Conservation (phyloP, 345 rosid species). For the Rhodamnia rubescens region DNA sequence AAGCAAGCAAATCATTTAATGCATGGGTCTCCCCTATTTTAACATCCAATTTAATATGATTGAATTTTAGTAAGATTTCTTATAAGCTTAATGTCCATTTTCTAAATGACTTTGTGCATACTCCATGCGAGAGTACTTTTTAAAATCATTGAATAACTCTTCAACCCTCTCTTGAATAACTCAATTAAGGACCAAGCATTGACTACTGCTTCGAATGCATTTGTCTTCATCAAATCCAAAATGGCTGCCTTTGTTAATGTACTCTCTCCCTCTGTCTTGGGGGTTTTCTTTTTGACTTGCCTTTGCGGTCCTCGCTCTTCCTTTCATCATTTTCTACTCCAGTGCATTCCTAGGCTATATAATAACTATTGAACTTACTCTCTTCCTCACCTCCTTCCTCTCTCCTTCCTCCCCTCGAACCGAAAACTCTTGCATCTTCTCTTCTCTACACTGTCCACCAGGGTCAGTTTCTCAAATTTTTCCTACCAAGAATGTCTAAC, state of each 20-base stretch:
- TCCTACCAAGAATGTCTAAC: slow-evolving; percentile 9
- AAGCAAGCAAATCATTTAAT: background rate
- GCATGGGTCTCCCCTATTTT: background rate
- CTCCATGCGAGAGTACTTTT: background rate
- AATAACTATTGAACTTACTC: background rate
- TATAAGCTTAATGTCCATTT: background rate
- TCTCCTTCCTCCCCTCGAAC: background rate
- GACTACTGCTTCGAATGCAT: slow-evolving; percentile 39
- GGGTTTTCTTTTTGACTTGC: background rate
- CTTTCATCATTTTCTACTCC: slow-evolving; percentile 40
- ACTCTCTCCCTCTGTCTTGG: slow-evolving; percentile 9
- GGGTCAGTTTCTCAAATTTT: background rate
- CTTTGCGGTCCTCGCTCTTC: slow-evolving; percentile 55
- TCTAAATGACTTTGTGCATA: background rate
- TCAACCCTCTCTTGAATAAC: background rate
- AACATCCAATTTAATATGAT: background rate
- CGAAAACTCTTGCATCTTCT: background rate
- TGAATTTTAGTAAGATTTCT: background rate
- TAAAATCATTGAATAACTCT: background rate
- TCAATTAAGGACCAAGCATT: background rate
- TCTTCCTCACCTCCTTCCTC: background rate
- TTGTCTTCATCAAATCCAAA: slow-evolving; percentile 80
- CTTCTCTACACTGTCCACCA: background rate
- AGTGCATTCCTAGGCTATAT: slow-evolving; percentile 13
- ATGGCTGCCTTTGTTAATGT: slow-evolving; percentile 46